phyloP scores from a whole-genome alignment of 1,284 basidiomycete genomes.

The Phenoliferia sp. region DNA sequence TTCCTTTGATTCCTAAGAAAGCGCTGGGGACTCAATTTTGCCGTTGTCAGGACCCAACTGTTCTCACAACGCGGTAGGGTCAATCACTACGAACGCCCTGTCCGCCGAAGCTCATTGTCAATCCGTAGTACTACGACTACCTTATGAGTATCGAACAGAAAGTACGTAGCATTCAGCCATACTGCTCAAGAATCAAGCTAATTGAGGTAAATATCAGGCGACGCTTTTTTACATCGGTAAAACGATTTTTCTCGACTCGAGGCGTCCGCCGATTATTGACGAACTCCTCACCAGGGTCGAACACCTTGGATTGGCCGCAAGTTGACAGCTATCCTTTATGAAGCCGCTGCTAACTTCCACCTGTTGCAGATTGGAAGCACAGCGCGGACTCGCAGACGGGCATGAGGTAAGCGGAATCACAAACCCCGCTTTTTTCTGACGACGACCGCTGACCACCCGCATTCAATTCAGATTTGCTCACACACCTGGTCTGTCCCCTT shows the following conservation, averaged over 20 bases:
- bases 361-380: conserved; percentile 44
- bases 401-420: conserved; percentile 38
- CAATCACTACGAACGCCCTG: not conserved
- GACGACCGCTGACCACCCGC: not conserved
- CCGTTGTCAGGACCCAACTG: conserved; percentile 43
- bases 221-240: conserved; percentile 47
- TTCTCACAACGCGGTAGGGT: conserved; percentile 42
- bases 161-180: too few species aligned
- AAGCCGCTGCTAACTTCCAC: not conserved
- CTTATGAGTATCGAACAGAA: conserved; percentile 48
- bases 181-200: too few species aligned
- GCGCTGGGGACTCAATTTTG: not conserved
- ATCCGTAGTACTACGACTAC: conserved; percentile 47
- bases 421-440: not conserved
- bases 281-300: conserved; percentile 40
- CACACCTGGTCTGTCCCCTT: not conserved
- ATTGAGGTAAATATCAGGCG: too few species aligned
- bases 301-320: conserved; percentile 36
- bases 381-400: conserved; percentile 46
- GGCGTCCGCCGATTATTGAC: not conserved
- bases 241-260: not conserved
- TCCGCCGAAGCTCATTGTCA: not conserved
- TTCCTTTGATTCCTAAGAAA: not conserved
- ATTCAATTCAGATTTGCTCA: not conserved
- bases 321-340: not conserved